A percentile compares a stretch with the other conserved stretches of the same genome.
Conservation (phyloP, 768 basidiomycete genomes). For the Podaxis carcinomalis region DNA sequence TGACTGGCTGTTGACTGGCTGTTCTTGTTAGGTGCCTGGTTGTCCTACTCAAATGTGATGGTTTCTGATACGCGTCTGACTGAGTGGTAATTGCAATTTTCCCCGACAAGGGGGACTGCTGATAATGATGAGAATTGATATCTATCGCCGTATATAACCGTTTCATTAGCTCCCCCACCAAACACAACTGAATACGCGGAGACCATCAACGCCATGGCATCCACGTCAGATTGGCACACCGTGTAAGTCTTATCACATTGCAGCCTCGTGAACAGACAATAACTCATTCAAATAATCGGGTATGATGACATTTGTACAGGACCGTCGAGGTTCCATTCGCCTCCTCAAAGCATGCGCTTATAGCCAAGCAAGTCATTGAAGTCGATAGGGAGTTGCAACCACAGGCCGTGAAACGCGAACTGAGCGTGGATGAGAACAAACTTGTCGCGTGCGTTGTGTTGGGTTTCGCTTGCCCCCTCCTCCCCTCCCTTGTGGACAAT, state of each 20-base stretch:
- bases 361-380: conserved; percentile 80
- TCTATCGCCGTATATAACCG: background rate
- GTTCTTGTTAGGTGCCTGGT: background rate
- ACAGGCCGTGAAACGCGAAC: conserved; percentile 69
- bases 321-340: conserved; percentile 77
- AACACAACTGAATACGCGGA: background rate
- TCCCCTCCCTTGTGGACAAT: too few relatives aligned
- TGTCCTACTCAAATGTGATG: background rate
- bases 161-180: background rate
- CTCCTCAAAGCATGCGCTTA: conserved; percentile 66
- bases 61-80: background rate
- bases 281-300: background rate
- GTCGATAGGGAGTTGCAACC: conserved; percentile 86
- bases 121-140: background rate
- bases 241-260: conserved; percentile 15
- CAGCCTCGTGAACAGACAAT: background rate
- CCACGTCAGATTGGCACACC: conserved; percentile 21
- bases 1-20: conserved; percentile 4
- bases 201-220: background rate
- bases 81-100: background rate
- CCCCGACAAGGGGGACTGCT: too few relatives aligned
- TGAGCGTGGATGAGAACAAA: conserved; percentile 61
- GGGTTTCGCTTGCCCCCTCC: background rate
- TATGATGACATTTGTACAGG: conserved; percentile 21
- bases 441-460: conserved; percentile 66